These are phyloP conservation scores for Clonostachys rhizophaga DNA, from an alignment of 2,329 filamentous ascomycete genomes.

Conservation along the genomic window DNA sequence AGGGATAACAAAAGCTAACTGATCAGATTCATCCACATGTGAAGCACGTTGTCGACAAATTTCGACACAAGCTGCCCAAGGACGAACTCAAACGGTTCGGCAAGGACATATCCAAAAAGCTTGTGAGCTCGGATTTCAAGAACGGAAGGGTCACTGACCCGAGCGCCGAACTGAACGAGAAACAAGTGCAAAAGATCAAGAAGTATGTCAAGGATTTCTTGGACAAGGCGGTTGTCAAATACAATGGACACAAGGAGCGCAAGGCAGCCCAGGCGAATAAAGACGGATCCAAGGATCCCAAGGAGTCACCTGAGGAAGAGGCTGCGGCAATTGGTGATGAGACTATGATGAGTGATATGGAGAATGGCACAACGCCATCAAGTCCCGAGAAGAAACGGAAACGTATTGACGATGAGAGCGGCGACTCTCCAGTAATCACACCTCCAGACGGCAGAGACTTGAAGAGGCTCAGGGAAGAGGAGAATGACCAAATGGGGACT, in stretches of 20 bases:
- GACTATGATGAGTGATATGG: conserved; percentile 34
- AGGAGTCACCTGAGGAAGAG: not conserved
- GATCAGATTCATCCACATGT: conserved; percentile 75
- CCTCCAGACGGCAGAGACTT: conserved; percentile 46
- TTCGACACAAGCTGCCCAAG: conserved; percentile 78
- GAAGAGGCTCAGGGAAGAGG: conserved; percentile 47
- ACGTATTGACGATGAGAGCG: conserved; percentile 29
- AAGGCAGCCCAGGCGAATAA: conserved; percentile 37
- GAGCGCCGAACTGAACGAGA: conserved; percentile 62
- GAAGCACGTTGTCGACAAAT: conserved; percentile 82
- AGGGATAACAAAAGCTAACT: conserved; percentile 6
- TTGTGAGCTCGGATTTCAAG: conserved; percentile 90
- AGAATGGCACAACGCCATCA: conserved; percentile 40
- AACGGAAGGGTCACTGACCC: conserved; percentile 82
- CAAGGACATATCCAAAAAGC: conserved; percentile 74
- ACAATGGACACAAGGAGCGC: conserved; percentile 45
- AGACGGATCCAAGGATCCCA: not conserved
- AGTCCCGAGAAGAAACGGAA: conserved; percentile 61
- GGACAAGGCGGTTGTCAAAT: conserved; percentile 79
- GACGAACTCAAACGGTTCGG: conserved; percentile 64
- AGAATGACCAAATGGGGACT: conserved; percentile 7
- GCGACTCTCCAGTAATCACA: conserved; percentile 36
- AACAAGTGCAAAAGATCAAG: conserved; percentile 78
- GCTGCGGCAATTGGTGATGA: conserved; percentile 21
- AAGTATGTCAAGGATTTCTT: conserved; percentile 81